A percentile compares a stretch with the other conserved stretches of the same genome.
These are phyloP conservation scores for Hapsidospora chrysogenum DNA, from an alignment of 495 filamentous ascomycete species.

Conservation along the genomic window DNA sequence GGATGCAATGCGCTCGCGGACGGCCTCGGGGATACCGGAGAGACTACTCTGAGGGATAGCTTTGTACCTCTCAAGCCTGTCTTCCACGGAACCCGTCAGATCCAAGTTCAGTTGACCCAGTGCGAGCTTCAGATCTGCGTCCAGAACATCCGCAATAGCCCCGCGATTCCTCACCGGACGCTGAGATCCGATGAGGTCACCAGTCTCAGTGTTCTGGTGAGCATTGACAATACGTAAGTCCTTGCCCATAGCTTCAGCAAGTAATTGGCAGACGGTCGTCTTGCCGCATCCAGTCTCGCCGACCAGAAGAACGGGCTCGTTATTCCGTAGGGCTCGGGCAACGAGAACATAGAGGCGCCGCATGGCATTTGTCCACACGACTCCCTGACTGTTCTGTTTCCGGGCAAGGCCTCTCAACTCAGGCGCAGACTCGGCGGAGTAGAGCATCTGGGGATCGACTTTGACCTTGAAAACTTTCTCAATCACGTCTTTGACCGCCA, in stretches of 20 bases:
- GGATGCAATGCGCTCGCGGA: conserved; percentile 38
- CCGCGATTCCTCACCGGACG: conserved; percentile 75
- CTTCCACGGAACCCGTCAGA: conserved; percentile 11
- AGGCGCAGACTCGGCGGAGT: conserved; percentile 35
- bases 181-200: conserved; percentile 92
- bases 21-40: conserved; percentile 24
- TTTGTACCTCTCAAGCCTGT: conserved; percentile 24
- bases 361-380: conserved; percentile 95
- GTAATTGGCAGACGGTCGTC: conserved; percentile 85
- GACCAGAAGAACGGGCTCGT: conserved; percentile 86
- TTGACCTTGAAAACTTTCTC: conserved; percentile 82
- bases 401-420: conserved; percentile 37
- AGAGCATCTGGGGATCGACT: conserved; percentile 58
- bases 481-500: conserved; percentile 72
- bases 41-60: conserved; percentile 10
- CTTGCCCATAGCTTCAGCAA: conserved; percentile 62
- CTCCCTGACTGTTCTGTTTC: conserved; percentile 31
- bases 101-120: conserved; percentile 16
- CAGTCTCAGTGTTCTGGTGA: conserved; percentile 92
- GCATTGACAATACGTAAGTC: conserved; percentile 83
- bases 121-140: conserved; percentile 38
- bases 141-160: conserved; percentile 46
- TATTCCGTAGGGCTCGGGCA: conserved; percentile 65
- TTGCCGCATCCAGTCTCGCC: conserved; percentile 97
- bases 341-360: conserved; percentile 75